phyloP scores from a whole-genome alignment of 345 rosid genomes.

The Citropsis articulata region DNA sequence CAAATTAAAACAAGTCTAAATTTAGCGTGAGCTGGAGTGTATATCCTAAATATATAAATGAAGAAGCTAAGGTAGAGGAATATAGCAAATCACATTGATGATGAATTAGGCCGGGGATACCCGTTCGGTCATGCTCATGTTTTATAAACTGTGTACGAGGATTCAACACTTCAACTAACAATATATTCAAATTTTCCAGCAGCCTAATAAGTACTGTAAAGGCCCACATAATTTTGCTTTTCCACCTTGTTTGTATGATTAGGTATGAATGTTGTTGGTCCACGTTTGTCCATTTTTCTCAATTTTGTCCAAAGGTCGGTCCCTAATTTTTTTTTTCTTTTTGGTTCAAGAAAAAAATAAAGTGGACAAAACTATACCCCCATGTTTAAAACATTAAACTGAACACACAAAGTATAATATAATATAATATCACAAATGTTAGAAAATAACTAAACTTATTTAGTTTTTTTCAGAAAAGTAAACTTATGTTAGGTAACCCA shows the following conservation, averaged over 20 bases:
- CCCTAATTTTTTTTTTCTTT: neutral
- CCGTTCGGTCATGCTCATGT: neutral
- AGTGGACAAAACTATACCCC: neutral
- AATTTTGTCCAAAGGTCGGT: neutral
- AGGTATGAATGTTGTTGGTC: neutral
- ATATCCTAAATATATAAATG: neutral
- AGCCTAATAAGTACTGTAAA: neutral
- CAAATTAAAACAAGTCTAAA: neutral
- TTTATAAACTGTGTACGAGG: neutral
- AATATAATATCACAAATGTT: no score
- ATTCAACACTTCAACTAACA: neutral
- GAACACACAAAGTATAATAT: no score
- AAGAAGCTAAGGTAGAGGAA: neutral
- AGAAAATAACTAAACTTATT: no score
- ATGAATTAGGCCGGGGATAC: neutral
- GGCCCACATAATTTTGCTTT: neutral
- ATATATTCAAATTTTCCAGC: neutral
- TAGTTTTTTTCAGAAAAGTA: no score
- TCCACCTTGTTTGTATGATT: slow-evolving; percentile 1
- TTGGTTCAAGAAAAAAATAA: neutral
- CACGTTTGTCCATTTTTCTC: neutral
- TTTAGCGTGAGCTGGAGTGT: neutral
- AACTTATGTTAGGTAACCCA: no score
- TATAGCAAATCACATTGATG: neutral
- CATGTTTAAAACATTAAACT: neutral